These are phyloP conservation scores for Aureobasidium uvarum DNA, from an alignment of 2,329 filamentous ascomycete species.

Conservation along the genomic window DNA sequence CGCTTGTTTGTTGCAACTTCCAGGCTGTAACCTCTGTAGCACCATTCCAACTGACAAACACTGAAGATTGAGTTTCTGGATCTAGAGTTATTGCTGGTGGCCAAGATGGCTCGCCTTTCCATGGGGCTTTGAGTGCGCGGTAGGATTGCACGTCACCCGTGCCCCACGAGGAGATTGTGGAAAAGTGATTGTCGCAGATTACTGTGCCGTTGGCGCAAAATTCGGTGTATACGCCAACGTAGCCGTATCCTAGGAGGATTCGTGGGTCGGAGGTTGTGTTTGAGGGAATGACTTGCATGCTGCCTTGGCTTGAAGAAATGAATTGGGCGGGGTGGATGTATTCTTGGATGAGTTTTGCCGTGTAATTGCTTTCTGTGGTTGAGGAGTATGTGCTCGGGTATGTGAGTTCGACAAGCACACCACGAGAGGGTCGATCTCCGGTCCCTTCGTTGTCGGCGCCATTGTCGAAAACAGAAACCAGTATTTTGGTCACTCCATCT, in stretches of 20 bases:
- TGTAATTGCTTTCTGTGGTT: conserved; percentile 27
- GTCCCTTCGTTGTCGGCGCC: conserved; percentile 27
- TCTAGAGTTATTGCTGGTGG: conserved; percentile 30
- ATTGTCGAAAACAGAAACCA: conserved; percentile 53
- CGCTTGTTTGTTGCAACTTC: conserved; percentile 39
- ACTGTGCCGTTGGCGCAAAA: conserved; percentile 43
- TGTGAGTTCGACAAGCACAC: conserved; percentile 36
- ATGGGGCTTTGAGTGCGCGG: conserved; percentile 39
- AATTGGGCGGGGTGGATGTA: conserved; percentile 34
- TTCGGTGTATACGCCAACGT: conserved; percentile 51
- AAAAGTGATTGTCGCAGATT: conserved; percentile 47
- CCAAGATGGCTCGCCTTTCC: conserved; percentile 33
- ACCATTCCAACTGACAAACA: conserved; percentile 56
- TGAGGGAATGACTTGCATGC: conserved; percentile 31
- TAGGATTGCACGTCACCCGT: conserved; percentile 41
- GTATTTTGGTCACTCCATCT: conserved; percentile 34
- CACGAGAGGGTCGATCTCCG: conserved; percentile 31
- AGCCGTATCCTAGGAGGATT: conserved; percentile 54
- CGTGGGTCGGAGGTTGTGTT: conserved; percentile 22
- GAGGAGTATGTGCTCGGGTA: conserved; percentile 30
- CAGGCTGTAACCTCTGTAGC: conserved; percentile 49
- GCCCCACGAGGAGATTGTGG: conserved; percentile 35
- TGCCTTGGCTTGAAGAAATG: conserved; percentile 33
- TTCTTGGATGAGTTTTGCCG: conserved; percentile 34
- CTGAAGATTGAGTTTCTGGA: conserved; percentile 10